These are phyloP conservation scores for Leucocoprinus birnbaumii DNA, from an alignment of 768 basidiomycete species.

Conservation along the genomic window DNA sequence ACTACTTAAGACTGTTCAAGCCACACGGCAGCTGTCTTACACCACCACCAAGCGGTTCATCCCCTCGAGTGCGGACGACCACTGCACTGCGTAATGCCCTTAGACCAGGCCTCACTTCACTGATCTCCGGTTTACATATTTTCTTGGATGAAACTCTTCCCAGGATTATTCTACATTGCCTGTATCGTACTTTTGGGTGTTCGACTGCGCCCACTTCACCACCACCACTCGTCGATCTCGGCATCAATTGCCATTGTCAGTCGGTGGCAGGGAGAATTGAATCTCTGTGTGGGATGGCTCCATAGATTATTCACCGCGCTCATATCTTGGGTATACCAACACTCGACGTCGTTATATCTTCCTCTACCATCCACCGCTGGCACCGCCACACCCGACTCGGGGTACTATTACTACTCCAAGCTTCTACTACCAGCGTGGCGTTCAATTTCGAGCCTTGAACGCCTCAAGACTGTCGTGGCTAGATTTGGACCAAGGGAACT, in stretches of 20 bases:
- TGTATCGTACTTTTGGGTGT: conserved; percentile 17
- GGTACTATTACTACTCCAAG: too few relatives aligned
- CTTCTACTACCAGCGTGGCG: too few relatives aligned
- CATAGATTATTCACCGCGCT: neutral
- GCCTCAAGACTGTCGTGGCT: neutral
- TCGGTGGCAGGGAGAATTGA: conserved; percentile 6
- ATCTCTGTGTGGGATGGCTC: conserved; percentile 3
- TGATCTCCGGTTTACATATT: neutral
- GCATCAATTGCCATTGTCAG: neutral
- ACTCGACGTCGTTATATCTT: neutral
- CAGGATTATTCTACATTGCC: conserved; percentile 15
- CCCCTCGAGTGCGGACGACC: too few relatives aligned
- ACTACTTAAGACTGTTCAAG: neutral
- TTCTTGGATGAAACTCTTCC: conserved; percentile 14
- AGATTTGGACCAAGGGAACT: neutral
- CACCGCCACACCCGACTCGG: too few relatives aligned
- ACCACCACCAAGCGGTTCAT: neutral
- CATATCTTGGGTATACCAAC: conserved; percentile 1
- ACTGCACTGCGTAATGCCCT: neutral
- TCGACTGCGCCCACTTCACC: conserved; percentile 11
- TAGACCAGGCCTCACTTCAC: too few relatives aligned
- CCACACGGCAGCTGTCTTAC: neutral
- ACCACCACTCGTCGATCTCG: neutral
- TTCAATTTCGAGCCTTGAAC: too few relatives aligned
- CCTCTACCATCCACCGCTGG: neutral